These are phyloP conservation scores for Leucocoprinus sp. DNA, from an alignment of 768 basidiomycete species.

Conservation along the genomic window DNA sequence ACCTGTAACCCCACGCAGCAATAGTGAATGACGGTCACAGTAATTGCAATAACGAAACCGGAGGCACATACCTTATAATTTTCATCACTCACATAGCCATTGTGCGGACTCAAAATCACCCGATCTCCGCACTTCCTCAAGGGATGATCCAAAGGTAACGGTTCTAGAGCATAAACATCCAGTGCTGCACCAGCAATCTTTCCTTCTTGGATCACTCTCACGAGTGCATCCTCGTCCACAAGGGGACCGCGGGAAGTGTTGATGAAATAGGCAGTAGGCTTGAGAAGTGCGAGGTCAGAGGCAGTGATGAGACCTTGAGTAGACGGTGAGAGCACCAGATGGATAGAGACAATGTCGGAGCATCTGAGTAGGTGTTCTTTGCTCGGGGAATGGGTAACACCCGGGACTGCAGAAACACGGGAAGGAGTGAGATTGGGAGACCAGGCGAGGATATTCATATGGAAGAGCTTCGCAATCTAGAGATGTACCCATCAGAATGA, in stretches of 20 bases:
- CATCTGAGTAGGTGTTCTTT: constrained; percentile 46
- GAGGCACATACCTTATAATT: constrained; percentile 38
- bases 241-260: constrained; percentile 64
- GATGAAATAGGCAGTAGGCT: constrained; percentile 48
- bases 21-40: not conserved
- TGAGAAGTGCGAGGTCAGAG: constrained; percentile 44
- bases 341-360: constrained; percentile 56
- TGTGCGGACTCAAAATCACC: constrained; percentile 55
- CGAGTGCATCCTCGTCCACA: constrained; percentile 49
- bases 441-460: constrained; percentile 57
- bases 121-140: constrained; percentile 38
- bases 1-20: constrained; percentile 21
- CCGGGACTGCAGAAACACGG: constrained; percentile 37
- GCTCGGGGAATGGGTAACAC: constrained; percentile 37
- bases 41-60: not conserved
- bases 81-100: constrained; percentile 44
- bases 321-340: constrained; percentile 45
- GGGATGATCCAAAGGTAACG: constrained; percentile 50
- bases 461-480: constrained; percentile 53
- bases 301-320: constrained; percentile 42
- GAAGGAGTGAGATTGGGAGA: constrained; percentile 55
- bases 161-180: constrained; percentile 62
- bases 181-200: constrained; percentile 52
- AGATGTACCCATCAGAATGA: not conserved
- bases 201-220: constrained; percentile 36